A percentile compares a stretch with the other conserved stretches of the same genome.
Conservation (phyloP, 2,329 filamentous ascomycete species). For the Leptographium wingfieldii region DNA sequence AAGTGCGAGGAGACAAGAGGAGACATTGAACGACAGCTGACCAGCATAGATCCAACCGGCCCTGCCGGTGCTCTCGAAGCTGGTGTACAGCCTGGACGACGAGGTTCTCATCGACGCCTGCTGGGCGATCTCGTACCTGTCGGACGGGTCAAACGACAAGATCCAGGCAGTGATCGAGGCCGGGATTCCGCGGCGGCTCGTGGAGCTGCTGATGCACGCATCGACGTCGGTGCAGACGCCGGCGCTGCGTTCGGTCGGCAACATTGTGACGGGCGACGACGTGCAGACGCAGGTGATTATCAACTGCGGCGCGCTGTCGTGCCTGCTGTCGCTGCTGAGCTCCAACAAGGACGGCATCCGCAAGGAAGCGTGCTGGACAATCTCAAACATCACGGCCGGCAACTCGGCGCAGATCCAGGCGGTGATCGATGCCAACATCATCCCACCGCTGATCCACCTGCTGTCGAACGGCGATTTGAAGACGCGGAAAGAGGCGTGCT, state of each 20-base stretch:
- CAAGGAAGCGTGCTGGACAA: constrained; percentile 99
- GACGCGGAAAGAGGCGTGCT: constrained; percentile 98
- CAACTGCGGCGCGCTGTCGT: constrained; percentile 88
- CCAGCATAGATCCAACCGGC: constrained; percentile 70
- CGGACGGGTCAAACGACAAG: constrained; percentile 96
- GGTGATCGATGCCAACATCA: constrained; percentile 93
- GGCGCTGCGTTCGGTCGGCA: constrained; percentile 90
- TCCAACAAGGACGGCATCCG: constrained; percentile 98
- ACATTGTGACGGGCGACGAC: constrained; percentile 97
- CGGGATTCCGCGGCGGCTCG: constrained; percentile 87
- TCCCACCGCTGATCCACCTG: constrained; percentile 89
- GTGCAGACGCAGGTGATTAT: constrained; percentile 99
- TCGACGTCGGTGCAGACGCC: constrained; percentile 98
- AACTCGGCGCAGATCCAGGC: constrained; percentile 97
- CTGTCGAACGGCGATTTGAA: constrained; percentile 96
- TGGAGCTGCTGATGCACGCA: constrained; percentile 95
- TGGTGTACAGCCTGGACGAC: constrained; percentile 96
- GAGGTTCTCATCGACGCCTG: constrained; percentile 98
- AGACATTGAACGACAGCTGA: neutral
- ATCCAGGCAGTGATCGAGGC: constrained; percentile 98
- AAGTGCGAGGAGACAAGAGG: constrained; percentile 26
- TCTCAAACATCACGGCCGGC: constrained; percentile 96
- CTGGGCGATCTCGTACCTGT: constrained; percentile 98
- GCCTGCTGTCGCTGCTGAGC: constrained; percentile 84
- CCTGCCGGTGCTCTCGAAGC: constrained; percentile 86